These are phyloP conservation scores for Tephrocybe sp. DNA, from an alignment of 768 basidiomycete species.

Conservation along the genomic window DNA sequence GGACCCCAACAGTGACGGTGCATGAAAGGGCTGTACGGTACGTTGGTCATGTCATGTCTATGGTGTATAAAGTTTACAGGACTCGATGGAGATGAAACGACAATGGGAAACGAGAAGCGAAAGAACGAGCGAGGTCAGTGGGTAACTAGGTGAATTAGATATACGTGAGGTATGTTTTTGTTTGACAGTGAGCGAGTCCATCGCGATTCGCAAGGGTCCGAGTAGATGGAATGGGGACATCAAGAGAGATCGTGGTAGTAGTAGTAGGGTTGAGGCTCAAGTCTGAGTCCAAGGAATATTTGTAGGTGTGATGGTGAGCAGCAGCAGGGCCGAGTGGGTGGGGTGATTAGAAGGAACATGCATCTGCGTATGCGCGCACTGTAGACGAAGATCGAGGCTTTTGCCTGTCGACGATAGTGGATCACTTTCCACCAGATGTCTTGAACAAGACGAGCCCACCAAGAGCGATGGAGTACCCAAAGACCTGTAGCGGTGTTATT, in stretches of 20 bases:
- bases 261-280: no score
- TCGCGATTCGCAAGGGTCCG: background rate
- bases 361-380: background rate
- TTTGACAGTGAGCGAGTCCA: background rate
- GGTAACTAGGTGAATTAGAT: background rate
- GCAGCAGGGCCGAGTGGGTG: no score
- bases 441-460: constrained; percentile 84
- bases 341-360: background rate
- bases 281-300: background rate
- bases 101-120: background rate
- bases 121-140: background rate
- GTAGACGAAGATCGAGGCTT: background rate
- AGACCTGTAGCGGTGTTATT: constrained; percentile 81
- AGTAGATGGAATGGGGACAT: background rate
- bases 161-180: background rate
- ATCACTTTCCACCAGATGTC: constrained; percentile 62
- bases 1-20: no score
- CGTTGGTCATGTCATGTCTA: no score
- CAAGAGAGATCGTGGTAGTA: no score
- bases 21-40: no score
- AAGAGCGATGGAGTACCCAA: constrained; percentile 89
- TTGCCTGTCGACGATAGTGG: background rate
- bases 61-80: no score
- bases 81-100: no score
- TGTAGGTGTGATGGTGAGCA: no score